phyloP scores from a whole-genome alignment of 2,329 filamentous ascomycete genomes.

The Beauveria rudraprayagi region DNA sequence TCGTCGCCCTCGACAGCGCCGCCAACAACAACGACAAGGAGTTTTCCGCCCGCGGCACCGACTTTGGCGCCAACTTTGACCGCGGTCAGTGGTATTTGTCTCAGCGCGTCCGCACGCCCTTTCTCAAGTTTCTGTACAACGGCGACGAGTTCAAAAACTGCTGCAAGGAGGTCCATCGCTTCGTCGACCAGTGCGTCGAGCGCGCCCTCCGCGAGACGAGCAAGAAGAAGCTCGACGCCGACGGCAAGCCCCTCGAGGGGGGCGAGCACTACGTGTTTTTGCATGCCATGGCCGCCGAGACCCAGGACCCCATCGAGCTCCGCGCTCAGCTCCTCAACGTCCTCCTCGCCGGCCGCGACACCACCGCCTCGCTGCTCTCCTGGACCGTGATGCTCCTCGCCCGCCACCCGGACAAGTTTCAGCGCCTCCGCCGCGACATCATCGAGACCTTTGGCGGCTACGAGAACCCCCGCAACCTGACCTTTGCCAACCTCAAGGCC shows the following conservation, averaged over 20 bases:
- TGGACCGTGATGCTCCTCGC: conserved; percentile 35
- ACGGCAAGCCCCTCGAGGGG: background rate
- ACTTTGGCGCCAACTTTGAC: conserved; percentile 27
- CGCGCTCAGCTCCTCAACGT: conserved; percentile 29
- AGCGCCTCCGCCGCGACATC: conserved; percentile 34
- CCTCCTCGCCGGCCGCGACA: conserved; percentile 45
- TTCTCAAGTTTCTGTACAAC: conserved; percentile 38
- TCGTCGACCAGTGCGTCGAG: conserved; percentile 60
- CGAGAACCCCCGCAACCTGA: conserved; percentile 18
- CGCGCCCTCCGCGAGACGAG: conserved; percentile 32
- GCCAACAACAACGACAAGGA: conserved; percentile 21
- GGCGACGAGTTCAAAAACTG: conserved; percentile 54
- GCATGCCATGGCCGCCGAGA: conserved; percentile 26
- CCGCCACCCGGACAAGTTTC: conserved; percentile 29
- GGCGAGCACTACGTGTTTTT: conserved; percentile 25
- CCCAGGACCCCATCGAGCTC: conserved; percentile 19
- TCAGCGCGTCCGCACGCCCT: conserved; percentile 43
- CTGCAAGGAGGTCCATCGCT: conserved; percentile 56
- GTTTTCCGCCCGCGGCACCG: conserved; percentile 15
- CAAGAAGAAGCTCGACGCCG: conserved; percentile 2
- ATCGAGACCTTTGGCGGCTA: conserved; percentile 43
- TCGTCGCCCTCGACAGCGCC: conserved; percentile 8
- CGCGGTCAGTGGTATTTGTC: conserved; percentile 34
- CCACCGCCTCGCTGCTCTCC: conserved; percentile 41
- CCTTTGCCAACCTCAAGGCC: conserved; percentile 16